Evolutionary conservation across 768 basidiomycete genomes (phyloP).

Genomic region (Jaapia argillacea): DNA sequence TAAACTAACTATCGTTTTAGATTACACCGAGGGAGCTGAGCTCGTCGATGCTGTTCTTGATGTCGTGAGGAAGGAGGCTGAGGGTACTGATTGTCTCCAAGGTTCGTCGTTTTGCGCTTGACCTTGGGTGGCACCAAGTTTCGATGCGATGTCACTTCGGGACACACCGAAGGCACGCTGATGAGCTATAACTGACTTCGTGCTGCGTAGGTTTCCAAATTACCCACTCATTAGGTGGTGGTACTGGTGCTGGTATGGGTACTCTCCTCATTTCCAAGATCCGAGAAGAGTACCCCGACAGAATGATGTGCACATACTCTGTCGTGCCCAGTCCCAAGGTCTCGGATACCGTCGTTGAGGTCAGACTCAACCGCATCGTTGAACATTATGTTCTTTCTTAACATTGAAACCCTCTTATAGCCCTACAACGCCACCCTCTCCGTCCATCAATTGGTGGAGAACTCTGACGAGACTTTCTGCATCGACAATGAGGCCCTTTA

Average conservation of each 20-base stretch:
- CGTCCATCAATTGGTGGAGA: slow-evolving; percentile 97
- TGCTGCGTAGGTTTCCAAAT: slow-evolving; percentile 86
- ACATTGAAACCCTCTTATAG: slow-evolving; percentile 22
- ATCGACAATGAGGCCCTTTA: slow-evolving; percentile 99
- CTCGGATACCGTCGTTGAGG: slow-evolving; percentile 97
- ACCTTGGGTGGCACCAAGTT: not conserved
- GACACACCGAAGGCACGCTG: too few species aligned
- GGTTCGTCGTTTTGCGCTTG: too few species aligned
- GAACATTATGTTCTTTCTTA: not conserved
- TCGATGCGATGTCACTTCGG: too few species aligned
- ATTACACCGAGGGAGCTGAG: slow-evolving; percentile 96
- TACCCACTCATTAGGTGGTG: slow-evolving; percentile 97
- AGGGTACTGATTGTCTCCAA: slow-evolving; percentile 94
- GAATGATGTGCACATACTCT: slow-evolving; percentile 99
- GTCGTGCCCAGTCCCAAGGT: slow-evolving; percentile 97
- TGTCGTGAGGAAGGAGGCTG: slow-evolving; percentile 98
- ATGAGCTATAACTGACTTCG: too few species aligned
- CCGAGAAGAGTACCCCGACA: slow-evolving; percentile 96
- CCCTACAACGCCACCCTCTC: slow-evolving; percentile 99
- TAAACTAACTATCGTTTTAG: slow-evolving; percentile 25
- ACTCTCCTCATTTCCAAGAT: slow-evolving; percentile 98
- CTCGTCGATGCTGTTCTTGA: slow-evolving; percentile 97
- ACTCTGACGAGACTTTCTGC: slow-evolving; percentile 99
- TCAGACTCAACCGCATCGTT: slow-evolving; percentile 18
- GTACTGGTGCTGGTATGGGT: slow-evolving; percentile 99